Evolutionary conservation across 306 rosid genomes (phyloP).

Genomic region (Biancaea sappan): DNA sequence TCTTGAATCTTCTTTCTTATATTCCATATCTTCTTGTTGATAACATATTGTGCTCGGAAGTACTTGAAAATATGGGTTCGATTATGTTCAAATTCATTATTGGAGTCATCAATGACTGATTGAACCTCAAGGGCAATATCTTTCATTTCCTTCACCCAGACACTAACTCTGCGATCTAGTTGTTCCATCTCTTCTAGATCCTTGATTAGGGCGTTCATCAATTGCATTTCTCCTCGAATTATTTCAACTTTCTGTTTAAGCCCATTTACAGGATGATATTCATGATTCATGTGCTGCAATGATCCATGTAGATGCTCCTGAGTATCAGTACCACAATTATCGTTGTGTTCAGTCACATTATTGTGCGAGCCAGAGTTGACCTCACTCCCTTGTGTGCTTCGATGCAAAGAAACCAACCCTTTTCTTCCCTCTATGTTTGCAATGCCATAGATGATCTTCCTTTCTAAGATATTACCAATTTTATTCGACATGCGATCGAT

Average conservation of each 20-base stretch:
- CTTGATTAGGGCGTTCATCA: conserved; percentile 23
- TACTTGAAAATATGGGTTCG: neutral
- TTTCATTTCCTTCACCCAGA: conserved; percentile 27
- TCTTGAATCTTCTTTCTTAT: conserved; percentile 15
- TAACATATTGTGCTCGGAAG: neutral
- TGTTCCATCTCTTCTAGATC: conserved; percentile 16
- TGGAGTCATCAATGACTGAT: neutral
- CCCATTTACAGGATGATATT: neutral
- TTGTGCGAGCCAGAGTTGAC: neutral
- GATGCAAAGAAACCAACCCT: neutral
- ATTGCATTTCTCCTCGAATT: conserved; percentile 9
- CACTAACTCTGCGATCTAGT: conserved; percentile 2
- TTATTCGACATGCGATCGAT: neutral
- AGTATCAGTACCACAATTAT: neutral
- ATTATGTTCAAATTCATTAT: neutral
- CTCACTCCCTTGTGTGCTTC: neutral
- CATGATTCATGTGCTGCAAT: neutral
- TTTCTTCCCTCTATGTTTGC: conserved; percentile 11
- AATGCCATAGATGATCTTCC: conserved; percentile 22
- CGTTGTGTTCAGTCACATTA: neutral
- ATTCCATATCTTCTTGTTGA: neutral
- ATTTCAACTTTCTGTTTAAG: neutral
- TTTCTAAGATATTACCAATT: neutral
- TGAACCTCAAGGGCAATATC: neutral
- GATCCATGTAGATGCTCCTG: neutral